Evolutionary conservation across 306 rosid species (phyloP), one percentile per base, ranked within the genome.

Genomic region (Citrullus amarus): DNA sequence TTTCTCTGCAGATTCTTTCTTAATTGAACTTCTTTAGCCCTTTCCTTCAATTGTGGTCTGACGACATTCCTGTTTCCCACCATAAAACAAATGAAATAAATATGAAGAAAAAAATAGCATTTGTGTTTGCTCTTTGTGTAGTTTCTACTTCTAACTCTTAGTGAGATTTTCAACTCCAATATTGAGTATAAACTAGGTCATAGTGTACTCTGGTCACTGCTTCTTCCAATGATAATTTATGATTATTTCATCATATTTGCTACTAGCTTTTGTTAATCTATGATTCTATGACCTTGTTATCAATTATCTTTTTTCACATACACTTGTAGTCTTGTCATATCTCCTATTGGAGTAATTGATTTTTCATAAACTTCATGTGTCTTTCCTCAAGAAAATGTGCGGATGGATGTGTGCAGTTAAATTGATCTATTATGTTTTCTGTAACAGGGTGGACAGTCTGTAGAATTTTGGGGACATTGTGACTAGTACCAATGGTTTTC

Each of bases 391-490:
- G 10, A 69, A 22, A 43, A 11, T 20, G 51, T 68, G 30, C 44
- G 15, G 17, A 18, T 6, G 14, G 16, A 41, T 20, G 55, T 4
- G 12, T 46, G 60, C 43, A 50, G 77, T 73, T 32, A 51, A 16
- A 73, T 51, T 73, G 13, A 73, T 73, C 51, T 46, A 74, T 28
- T 2, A n/a, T 39, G 41, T 68, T 34, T 13, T 32, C 30, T 86
- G 69, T 77, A 25, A 61, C 70, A n/a, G 82, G 28, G 55, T 77
- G 34, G 56, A 54, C 50, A 54, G 56, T 32, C 76, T 70, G 13
- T 80, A 55, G 73, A 22, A 79, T 54, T 76, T 82, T 73, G 44
- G 81, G 88, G 87, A 85, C 79, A 84, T 84, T 83, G 86, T 83
- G 34, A 39, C 60, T 65, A 36, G 62, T 83, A 78, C 83, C 32